These are phyloP conservation scores for Eucalyptus guilfoylei DNA, from an alignment of 345 rosid species.

Conservation along the genomic window DNA sequence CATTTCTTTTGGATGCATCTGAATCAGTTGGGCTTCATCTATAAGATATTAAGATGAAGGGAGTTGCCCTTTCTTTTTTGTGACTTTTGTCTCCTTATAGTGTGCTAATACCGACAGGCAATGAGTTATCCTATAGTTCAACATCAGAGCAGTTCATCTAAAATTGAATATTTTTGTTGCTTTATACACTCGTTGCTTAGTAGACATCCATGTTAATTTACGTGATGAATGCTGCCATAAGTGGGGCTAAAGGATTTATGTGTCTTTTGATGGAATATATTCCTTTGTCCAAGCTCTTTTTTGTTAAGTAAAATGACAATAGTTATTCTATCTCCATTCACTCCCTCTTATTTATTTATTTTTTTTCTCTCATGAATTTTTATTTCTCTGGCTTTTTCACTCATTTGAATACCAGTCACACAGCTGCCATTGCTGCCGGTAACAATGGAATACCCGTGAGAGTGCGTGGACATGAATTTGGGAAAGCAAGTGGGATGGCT, in stretches of 20 bases:
- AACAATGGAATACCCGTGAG: slow-evolving; percentile 96
- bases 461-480: slow-evolving; percentile 89
- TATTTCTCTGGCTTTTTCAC: neutral
- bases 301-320: neutral
- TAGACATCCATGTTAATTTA: neutral
- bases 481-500: slow-evolving; percentile 99
- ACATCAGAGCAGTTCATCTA: neutral
- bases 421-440: slow-evolving; percentile 98
- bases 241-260: neutral
- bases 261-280: neutral
- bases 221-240: neutral
- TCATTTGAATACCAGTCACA: slow-evolving; percentile 45
- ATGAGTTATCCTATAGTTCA: neutral
- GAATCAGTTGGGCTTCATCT: neutral
- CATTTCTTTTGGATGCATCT: neutral
- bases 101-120: neutral
- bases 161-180: neutral
- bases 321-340: neutral
- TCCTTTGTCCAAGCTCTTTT: neutral
- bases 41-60: neutral
- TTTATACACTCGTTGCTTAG: neutral
- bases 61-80: neutral
- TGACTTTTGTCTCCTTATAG: neutral
- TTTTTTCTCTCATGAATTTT: slow-evolving; percentile 3
- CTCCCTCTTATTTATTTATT: neutral